These are phyloP conservation scores for Neopestalotiopsis rosae DNA, from an alignment of 2,329 filamentous ascomycete species.

Conservation along the genomic window DNA sequence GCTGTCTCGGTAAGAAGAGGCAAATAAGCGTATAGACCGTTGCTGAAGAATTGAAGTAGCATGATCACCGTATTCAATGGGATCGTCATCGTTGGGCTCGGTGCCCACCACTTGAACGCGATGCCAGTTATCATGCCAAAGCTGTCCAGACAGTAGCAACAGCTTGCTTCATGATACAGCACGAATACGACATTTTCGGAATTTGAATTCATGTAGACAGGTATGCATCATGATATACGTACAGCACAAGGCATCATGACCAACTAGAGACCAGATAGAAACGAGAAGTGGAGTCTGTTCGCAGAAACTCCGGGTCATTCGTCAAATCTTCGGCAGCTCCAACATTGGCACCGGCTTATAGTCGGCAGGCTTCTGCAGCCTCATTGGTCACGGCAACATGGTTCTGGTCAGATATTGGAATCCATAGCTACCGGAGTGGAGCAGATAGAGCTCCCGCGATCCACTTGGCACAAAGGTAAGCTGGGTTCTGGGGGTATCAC, in stretches of 20 bases:
- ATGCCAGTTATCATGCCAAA: too few species aligned
- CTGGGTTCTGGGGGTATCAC: neutral
- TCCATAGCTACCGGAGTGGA: neutral
- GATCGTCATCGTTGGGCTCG: too few species aligned
- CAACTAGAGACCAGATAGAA: neutral
- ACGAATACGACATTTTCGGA: too few species aligned
- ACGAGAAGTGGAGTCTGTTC: slow-evolving; percentile 1
- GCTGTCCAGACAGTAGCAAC: too few species aligned
- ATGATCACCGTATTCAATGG: too few species aligned
- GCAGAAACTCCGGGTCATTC: slow-evolving; percentile 11
- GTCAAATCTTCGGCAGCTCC: slow-evolving; percentile 7
- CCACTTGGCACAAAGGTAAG: neutral
- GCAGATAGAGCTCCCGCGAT: neutral
- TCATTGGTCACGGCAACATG: slow-evolving; percentile 4
- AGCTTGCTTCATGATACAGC: too few species aligned
- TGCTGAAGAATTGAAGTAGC: neutral
- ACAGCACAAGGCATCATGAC: too few species aligned
- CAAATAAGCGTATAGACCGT: too few species aligned
- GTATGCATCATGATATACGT: too few species aligned
- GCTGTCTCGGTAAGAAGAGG: too few species aligned
- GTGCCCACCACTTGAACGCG: too few species aligned
- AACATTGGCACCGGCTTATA: slow-evolving; percentile 10
- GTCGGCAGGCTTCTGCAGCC: neutral
- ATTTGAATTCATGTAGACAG: too few species aligned
- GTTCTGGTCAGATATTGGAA: neutral